Percentiles rank a stretch among this genome's conserved stretches.
phyloP scores from a whole-genome alignment of 2,329 filamentous ascomycete genomes.

The Exophiala oligosperma region DNA sequence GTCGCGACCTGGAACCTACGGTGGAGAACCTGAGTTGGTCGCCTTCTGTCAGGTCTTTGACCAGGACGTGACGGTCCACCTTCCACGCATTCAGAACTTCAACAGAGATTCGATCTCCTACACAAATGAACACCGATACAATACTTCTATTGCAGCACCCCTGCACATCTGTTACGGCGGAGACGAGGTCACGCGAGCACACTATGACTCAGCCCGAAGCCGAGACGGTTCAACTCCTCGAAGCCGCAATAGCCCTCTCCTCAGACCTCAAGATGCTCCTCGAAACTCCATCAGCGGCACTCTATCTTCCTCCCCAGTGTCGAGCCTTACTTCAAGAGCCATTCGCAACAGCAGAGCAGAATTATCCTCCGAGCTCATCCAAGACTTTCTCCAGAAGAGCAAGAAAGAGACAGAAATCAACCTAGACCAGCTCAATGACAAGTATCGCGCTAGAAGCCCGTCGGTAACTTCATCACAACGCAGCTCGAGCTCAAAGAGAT shows the following conservation, averaged over 20 bases:
- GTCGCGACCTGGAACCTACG: constrained; percentile 61
- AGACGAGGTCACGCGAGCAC: constrained; percentile 30
- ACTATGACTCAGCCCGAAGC: constrained; percentile 31
- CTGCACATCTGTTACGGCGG: constrained; percentile 32
- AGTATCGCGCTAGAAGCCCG: constrained; percentile 27
- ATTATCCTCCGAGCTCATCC: constrained; percentile 27
- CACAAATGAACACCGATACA: constrained; percentile 24
- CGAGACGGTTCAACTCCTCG: constrained; percentile 26
- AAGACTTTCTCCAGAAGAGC: constrained; percentile 26
- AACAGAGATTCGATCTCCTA: constrained; percentile 24
- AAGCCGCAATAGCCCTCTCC: constrained; percentile 18
- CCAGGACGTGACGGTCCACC: constrained; percentile 53
- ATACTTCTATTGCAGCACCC: constrained; percentile 7
- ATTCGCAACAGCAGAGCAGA: constrained; percentile 26
- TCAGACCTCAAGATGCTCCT: constrained; percentile 18
- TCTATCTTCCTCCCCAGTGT: constrained; percentile 11
- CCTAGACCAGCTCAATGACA: constrained; percentile 23
- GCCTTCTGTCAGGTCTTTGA: constrained; percentile 64
- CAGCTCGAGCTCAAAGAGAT: constrained; percentile 31
- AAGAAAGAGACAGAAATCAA: constrained; percentile 25
- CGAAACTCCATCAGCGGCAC: neutral
- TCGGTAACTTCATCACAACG: constrained; percentile 31
- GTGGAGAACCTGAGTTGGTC: constrained; percentile 66
- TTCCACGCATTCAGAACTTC: constrained; percentile 26
- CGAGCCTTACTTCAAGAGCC: constrained; percentile 20